Evolutionary conservation across 164 flowering plant genomes (phyloP), one percentile per base, ranked within the genome.

Genomic region (Buxus sempervirens): DNA sequence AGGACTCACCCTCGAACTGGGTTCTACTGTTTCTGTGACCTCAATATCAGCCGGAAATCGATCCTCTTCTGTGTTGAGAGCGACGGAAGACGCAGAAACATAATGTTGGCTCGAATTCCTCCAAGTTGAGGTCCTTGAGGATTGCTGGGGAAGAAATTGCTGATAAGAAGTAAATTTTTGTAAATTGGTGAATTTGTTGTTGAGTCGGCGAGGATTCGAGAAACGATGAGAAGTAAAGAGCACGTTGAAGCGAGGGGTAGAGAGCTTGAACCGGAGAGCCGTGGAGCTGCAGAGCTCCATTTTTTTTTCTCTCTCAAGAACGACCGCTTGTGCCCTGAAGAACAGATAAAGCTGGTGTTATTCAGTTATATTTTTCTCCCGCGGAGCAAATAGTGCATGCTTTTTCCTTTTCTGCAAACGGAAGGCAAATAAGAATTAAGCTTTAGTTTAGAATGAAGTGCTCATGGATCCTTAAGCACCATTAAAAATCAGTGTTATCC

Each of bases 41-140:
- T 77, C 66, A 54, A 93, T 23, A 54, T 88, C 90, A 12, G 89
- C 93, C 0, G 92, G 94, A 38, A 90, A 85, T 71, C 75, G 65
- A 23, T 90, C 93, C 27, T 41, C 57, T 22, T 77, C 78, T 5
- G 68, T n/a, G 56, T 55, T 65, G 24, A 65, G 28, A 56, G 72
- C 75, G 25, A 71, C 66, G 0, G 84, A 28, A 45, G 86, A 53
- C 12, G 86, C 63, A 13, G 77, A 69, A 72, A 70, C 72, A 4
- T 59, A 27, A 10, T 70, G 25, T 5, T 7, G 58, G 21, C 14
- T 36, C 3, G 75, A 60, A 55, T 24, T 45, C 12, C 51, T 45
- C 51, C 13, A 15, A 45, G 5, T 45, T 45, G 18, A 45, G 18
- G 51, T 5, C 12, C 51, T 45, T 45, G 18, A 45, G 18, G 51